These are phyloP conservation scores for Arachis stenosperma DNA, from an alignment of 306 rosid genomes.

Conservation along the genomic window DNA sequence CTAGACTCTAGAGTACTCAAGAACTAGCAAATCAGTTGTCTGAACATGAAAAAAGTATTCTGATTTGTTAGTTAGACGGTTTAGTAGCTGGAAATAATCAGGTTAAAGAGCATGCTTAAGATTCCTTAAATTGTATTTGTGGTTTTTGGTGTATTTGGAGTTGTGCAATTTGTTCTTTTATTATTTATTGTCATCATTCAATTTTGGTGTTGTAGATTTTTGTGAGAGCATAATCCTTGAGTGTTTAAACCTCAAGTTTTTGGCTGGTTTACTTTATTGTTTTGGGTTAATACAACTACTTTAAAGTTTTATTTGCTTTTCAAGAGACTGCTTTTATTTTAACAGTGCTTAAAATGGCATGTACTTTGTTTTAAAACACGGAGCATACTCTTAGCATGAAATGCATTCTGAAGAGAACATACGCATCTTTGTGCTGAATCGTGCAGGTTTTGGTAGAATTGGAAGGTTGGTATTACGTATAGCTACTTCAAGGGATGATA, in stretches of 20 bases:
- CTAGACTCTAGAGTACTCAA: not conserved
- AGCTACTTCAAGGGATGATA: conserved; percentile 83
- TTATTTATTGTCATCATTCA: not conserved
- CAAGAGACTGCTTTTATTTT: not conserved
- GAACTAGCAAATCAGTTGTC: conserved; percentile 9
- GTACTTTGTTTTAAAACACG: conserved; percentile 16
- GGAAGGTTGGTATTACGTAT: conserved; percentile 94
- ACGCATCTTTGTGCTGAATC: conserved; percentile 36
- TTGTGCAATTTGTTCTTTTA: no score
- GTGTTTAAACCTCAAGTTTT: no score
- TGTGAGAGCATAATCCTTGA: not conserved
- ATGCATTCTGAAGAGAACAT: not conserved
- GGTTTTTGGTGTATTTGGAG: not conserved
- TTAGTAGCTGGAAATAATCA: not conserved
- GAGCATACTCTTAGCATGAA: not conserved
- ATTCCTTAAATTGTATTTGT: not conserved
- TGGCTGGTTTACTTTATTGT: not conserved
- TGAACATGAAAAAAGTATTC: not conserved
- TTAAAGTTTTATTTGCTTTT: not conserved
- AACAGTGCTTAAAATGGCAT: not conserved
- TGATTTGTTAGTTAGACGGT: not conserved
- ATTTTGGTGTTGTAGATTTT: not conserved
- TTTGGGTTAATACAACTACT: not conserved
- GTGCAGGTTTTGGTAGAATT: conserved; percentile 93
- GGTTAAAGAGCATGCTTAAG: not conserved